A percentile compares a stretch with the other conserved stretches of the same genome.
phyloP scores from a whole-genome alignment of 1,284 basidiomycete genomes.

The Malassezia cuniculi region DNA sequence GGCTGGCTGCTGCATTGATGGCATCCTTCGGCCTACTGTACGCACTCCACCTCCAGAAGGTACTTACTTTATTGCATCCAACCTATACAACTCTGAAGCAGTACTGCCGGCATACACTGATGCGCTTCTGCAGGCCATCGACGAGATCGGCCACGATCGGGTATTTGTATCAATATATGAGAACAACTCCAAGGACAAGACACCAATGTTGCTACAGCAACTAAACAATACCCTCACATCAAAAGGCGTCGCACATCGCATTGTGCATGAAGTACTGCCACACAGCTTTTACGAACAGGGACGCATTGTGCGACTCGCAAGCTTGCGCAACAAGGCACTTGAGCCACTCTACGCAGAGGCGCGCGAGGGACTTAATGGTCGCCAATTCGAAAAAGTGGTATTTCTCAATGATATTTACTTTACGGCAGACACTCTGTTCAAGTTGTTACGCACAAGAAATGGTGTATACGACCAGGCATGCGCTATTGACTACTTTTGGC shows the following conservation, averaged over 20 bases:
- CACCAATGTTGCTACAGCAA: slow-evolving; percentile 47
- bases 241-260: slow-evolving; percentile 1
- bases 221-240: slow-evolving; percentile 44
- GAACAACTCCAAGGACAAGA: slow-evolving; percentile 50
- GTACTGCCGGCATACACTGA: slow-evolving; percentile 23
- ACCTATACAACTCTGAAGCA: slow-evolving; percentile 29
- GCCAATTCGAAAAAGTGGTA: slow-evolving; percentile 21
- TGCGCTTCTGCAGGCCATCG: slow-evolving; percentile 17
- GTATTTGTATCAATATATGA: slow-evolving; percentile 54
- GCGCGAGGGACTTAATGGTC: slow-evolving; percentile 1
- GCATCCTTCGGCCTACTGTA: background rate
- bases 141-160: slow-evolving; percentile 49
- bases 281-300: slow-evolving; percentile 14
- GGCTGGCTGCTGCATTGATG: slow-evolving; percentile 8
- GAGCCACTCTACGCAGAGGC: slow-evolving; percentile 19
- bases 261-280: background rate
- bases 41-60: slow-evolving; percentile 5
- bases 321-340: slow-evolving; percentile 30
- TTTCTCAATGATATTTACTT: slow-evolving; percentile 34
- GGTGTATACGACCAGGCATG: slow-evolving; percentile 53
- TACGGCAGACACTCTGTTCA: slow-evolving; percentile 37
- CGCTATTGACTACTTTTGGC: slow-evolving; percentile 50
- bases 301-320: slow-evolving; percentile 22
- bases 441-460: slow-evolving; percentile 49
- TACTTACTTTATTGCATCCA: slow-evolving; percentile 26